Conservation (phyloP, 768 basidiomycete species). For the Coprinopsis cinerea region DNA sequence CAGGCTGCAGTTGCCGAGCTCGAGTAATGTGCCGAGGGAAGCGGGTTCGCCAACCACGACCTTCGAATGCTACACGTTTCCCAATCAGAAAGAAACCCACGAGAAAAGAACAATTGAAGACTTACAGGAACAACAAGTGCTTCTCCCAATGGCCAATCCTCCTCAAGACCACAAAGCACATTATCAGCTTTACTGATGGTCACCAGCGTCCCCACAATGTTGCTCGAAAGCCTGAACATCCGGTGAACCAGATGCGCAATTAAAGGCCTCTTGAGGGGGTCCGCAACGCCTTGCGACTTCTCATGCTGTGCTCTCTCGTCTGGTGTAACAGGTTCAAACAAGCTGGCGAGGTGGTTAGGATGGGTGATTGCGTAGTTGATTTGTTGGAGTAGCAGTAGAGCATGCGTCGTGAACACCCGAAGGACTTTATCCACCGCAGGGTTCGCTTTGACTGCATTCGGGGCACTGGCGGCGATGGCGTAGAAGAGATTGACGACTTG, state of each 20-base stretch:
- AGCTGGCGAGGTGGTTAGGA: conserved; percentile 79
- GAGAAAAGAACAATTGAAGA: conserved; percentile 12
- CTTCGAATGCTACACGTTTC: conserved; percentile 63
- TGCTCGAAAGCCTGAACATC: conserved; percentile 64
- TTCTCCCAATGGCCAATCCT: conserved; percentile 68
- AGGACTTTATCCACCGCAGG: conserved; percentile 58
- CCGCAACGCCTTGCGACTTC: conserved; percentile 54
- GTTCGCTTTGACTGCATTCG: conserved; percentile 38
- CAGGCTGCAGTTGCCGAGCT: conserved; percentile 71
- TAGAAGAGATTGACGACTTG: conserved; percentile 74
- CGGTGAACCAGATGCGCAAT: conserved; percentile 66
- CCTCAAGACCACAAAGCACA: conserved; percentile 56
- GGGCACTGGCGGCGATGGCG: conserved; percentile 57
- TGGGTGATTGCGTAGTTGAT: conserved; percentile 88
- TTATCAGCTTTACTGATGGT: conserved; percentile 64
- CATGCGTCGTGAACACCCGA: conserved; percentile 59
- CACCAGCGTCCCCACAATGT: conserved; percentile 64
- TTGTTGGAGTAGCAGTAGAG: conserved; percentile 74
- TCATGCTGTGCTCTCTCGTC: conserved; percentile 71
- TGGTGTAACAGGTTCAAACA: conserved; percentile 71
- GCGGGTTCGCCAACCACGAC: conserved; percentile 78
- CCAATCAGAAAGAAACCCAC: conserved; percentile 5
- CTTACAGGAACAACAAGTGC: conserved; percentile 70
- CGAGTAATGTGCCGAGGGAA: conserved; percentile 82
- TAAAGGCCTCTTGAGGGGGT: conserved; percentile 66